phyloP scores from a whole-genome alignment of 768 basidiomycete genomes.

The Rickenella mellea region DNA sequence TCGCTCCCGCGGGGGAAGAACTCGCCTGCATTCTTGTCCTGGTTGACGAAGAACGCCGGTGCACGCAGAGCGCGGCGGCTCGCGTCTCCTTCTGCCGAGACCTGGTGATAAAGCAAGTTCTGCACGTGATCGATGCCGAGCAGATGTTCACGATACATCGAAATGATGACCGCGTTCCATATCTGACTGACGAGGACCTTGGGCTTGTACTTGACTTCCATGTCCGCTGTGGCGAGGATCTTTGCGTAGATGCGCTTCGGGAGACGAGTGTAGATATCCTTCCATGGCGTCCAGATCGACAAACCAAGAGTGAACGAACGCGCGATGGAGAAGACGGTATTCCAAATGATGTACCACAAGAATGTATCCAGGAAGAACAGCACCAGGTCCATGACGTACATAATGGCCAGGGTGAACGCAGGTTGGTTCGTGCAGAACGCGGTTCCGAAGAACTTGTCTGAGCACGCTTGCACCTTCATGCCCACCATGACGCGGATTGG shows the following conservation, averaged over 20 bases:
- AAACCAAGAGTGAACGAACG: constrained; percentile 86
- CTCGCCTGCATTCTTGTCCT: constrained; percentile 57
- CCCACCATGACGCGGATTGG: constrained; percentile 93
- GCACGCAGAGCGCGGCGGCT: constrained; percentile 80
- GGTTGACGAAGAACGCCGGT: constrained; percentile 96
- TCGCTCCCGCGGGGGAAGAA: constrained; percentile 96
- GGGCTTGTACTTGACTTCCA: constrained; percentile 99
- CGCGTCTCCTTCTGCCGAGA: constrained; percentile 74
- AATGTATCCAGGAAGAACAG: constrained; percentile 99
- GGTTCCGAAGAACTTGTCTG: constrained; percentile 77
- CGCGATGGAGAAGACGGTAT: constrained; percentile 84
- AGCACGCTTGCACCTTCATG: constrained; percentile 92
- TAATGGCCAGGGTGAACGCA: constrained; percentile 90
- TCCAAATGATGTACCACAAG: constrained; percentile 99
- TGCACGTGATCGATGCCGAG: constrained; percentile 98
- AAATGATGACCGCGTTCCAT: constrained; percentile 99
- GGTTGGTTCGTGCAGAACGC: constrained; percentile 87
- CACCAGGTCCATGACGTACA: constrained; percentile 97
- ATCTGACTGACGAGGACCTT: constrained; percentile 99
- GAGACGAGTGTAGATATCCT: constrained; percentile 89
- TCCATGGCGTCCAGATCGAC: constrained; percentile 99
- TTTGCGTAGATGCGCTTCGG: constrained; percentile 98
- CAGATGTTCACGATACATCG: constrained; percentile 99
- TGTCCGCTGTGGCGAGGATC: constrained; percentile 84
- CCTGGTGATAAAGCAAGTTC: constrained; percentile 94